Evolutionary conservation across 2,329 filamentous ascomycete species (phyloP), one percentile per base, ranked within the genome.

Genomic region (Tolypocladium capitatum): DNA sequence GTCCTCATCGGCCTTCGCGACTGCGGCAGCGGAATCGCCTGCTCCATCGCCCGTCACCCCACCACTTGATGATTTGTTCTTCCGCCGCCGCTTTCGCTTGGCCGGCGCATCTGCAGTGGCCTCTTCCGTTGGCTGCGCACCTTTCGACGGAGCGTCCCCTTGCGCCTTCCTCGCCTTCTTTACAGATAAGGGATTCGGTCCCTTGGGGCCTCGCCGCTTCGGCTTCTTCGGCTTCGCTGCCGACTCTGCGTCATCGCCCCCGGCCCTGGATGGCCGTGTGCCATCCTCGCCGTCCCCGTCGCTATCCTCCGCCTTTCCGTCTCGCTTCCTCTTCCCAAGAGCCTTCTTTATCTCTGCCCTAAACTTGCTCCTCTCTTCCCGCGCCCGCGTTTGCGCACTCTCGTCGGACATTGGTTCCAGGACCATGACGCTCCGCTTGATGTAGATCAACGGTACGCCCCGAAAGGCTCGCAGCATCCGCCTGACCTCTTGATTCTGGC

Each of bases 401-500:
- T 75, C 74, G 35, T 72, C 75, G 18, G 84, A 81, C 83, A 92
- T 88, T 14, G 84, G 84, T 64, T 86, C 79, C 45, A 71, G 59
- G 43, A 71, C 70, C 78, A 91, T 86, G 47, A 94, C 85, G 51
- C 82, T 86, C 48, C 84, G 73, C 53, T 81, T 81, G 54, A 91
- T 84, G 61, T 91, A 91, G 43, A 92, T 77, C 51, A 91, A 63
- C 20, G 86, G 86, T 44, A 87, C 83, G 20, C 84, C 86, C 24
- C 78, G 74, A 20, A 90, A 73, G n/a, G 65, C 67, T 45, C 85
- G 74, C 68, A 91, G 73, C 54, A 71, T 68, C 43, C 74, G 71
- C 54, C 86, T 70, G 42, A 86, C 73, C 38, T 79, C 76, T 24
- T 71, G 64, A 53, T 84, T 82, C 63, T 91, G 86, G 52, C 78